Evolutionary conservation across 2,329 filamentous ascomycete genomes (phyloP).

Genomic region (Ophiocordyceps robertsii): DNA sequence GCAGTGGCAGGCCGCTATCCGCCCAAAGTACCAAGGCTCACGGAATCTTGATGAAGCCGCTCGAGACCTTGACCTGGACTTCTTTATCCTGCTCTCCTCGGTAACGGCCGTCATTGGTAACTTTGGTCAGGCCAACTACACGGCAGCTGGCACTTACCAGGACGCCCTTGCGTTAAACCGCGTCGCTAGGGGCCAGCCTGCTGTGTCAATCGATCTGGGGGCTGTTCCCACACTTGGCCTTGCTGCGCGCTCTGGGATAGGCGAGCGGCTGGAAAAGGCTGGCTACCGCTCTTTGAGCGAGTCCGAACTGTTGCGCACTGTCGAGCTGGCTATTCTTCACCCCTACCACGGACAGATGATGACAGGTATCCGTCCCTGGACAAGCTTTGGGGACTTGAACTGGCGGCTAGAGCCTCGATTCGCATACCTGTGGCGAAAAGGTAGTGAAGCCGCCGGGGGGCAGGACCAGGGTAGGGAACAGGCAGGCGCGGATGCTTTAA

Average conservation of each 20-base stretch:
- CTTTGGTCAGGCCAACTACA: constrained; percentile 19
- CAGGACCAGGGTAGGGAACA: neutral
- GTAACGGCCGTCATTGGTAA: constrained; percentile 13
- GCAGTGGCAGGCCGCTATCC: constrained; percentile 10
- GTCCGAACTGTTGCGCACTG: neutral
- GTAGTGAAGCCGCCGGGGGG: neutral
- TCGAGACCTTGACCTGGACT: constrained; percentile 7
- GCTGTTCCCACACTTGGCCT: neutral
- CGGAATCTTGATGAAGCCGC: constrained; percentile 16
- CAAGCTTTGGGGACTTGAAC: neutral
- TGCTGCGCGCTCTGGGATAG: neutral
- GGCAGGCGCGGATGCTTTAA: neutral
- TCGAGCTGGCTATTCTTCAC: neutral
- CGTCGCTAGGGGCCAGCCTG: neutral
- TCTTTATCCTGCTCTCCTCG: constrained; percentile 18
- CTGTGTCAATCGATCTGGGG: neutral
- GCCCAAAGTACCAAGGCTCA: constrained; percentile 19
- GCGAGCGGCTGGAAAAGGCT: neutral
- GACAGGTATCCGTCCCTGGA: neutral
- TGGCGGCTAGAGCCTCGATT: neutral
- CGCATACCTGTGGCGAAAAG: neutral
- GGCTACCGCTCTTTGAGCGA: neutral
- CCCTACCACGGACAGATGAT: neutral
- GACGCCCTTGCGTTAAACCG: constrained; percentile 18
- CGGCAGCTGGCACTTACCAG: constrained; percentile 20